Percentiles rank a stretch among this genome's conserved stretches.
Conservation (phyloP, 2,329 filamentous ascomycete genomes). For the Ophiostoma ips region DNA sequence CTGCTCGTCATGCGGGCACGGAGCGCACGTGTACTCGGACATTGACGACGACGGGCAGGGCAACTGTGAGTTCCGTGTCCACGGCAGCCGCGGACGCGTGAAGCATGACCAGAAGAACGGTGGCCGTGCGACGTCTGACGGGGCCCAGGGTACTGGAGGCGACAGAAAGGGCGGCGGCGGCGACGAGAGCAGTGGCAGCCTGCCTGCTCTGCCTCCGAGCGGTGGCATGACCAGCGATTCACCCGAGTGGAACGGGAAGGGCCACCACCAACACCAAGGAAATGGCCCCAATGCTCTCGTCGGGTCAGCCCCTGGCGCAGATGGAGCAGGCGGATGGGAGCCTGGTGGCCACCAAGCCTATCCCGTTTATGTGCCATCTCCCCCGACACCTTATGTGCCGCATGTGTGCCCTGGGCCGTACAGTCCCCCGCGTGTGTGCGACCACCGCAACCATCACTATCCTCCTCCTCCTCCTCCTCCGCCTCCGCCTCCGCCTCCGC, state of each 20-base stretch:
- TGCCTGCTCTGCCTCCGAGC: slow-evolving; percentile 4
- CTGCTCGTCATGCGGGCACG: slow-evolving; percentile 8
- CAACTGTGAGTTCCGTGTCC: neutral
- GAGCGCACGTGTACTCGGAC: slow-evolving; percentile 1
- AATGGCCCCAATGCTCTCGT: neutral
- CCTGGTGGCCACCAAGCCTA: neutral
- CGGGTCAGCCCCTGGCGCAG: neutral
- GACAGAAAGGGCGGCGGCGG: neutral
- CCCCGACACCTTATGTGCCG: neutral
- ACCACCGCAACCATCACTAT: neutral
- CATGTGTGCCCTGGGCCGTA: neutral
- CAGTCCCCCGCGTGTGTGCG: neutral
- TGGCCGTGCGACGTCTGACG: neutral
- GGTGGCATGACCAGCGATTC: neutral
- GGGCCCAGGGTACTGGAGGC: neutral
- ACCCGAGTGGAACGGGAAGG: neutral
- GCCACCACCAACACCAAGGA: neutral
- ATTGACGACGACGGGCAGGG: slow-evolving; percentile 5
- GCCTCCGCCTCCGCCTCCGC: no score
- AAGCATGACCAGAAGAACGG: neutral
- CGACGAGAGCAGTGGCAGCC: neutral
- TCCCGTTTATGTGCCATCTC: neutral
- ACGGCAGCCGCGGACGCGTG: neutral
- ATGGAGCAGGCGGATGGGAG: neutral
- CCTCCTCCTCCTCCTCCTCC: no score